A percentile compares a stretch with the other conserved stretches of the same genome.
Conservation (phyloP, 768 basidiomycete species). For the Leccinum broughii region DNA sequence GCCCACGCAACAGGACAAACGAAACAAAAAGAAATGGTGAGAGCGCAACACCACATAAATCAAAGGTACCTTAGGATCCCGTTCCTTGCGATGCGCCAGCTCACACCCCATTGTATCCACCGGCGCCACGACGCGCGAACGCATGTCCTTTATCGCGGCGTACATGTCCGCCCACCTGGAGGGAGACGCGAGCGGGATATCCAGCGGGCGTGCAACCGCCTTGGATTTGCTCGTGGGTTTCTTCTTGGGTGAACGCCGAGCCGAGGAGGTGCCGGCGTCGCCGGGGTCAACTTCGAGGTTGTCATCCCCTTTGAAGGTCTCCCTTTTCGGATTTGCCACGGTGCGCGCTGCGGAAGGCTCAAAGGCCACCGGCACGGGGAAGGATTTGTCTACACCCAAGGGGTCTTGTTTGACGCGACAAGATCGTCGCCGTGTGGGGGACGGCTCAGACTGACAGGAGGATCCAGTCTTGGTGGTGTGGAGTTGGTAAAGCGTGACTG, state of each 20-base stretch:
- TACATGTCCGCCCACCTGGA: conserved; percentile 69
- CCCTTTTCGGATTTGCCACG: neutral
- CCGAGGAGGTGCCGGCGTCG: neutral
- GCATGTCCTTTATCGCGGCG: conserved; percentile 73
- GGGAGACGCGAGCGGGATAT: conserved; percentile 66
- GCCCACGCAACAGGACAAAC: neutral
- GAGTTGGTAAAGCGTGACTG: conserved; percentile 42
- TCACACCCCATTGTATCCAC: conserved; percentile 94
- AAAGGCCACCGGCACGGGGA: neutral
- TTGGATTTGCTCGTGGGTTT: conserved; percentile 55
- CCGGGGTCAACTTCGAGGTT: neutral
- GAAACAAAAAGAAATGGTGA: no score
- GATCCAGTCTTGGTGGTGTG: neutral
- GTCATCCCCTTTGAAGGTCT: neutral
- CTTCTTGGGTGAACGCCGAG: neutral
- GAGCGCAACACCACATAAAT: neutral
- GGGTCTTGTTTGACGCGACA: conserved; percentile 35
- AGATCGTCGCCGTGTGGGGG: conserved; percentile 14
- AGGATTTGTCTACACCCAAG: neutral
- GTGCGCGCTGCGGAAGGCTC: neutral
- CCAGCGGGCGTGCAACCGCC: conserved; percentile 52
- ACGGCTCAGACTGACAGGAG: conserved; percentile 13
- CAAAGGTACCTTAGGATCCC: conserved; percentile 58
- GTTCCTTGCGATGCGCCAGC: conserved; percentile 61
- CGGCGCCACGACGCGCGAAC: conserved; percentile 69